These are phyloP conservation scores for Nemania sp. DNA, from an alignment of 2,329 filamentous ascomycete genomes.

Conservation along the genomic window DNA sequence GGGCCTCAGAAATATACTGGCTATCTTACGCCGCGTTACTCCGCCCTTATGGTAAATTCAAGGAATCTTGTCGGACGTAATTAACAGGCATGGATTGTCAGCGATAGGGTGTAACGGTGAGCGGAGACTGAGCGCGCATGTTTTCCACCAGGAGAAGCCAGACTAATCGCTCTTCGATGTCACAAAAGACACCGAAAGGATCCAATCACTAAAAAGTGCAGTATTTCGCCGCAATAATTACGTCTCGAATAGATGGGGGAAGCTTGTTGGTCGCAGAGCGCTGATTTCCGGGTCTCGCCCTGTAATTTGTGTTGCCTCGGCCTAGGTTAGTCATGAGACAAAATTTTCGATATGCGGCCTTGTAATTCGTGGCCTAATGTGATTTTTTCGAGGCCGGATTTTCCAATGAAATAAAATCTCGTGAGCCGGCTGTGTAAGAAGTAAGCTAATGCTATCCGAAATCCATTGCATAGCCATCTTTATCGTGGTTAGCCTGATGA, in stretches of 20 bases:
- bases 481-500: background rate
- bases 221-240: background rate
- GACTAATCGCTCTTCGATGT: background rate
- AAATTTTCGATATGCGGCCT: background rate
- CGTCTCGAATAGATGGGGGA: background rate
- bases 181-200: background rate
- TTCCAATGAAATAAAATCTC: background rate
- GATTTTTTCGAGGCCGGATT: no score
- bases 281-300: background rate
- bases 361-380: background rate
- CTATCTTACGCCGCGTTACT: conserved; percentile 6
- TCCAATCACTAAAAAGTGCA: background rate
- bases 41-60: background rate
- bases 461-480: background rate
- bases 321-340: background rate
- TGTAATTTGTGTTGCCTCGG: conserved; percentile 1
- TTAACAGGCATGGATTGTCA: background rate
- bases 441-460: background rate
- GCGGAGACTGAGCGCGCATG: conserved; percentile 3
- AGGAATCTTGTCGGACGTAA: background rate
- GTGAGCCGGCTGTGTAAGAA: background rate
- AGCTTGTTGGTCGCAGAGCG: conserved; percentile 4
- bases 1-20: conserved; percentile 1
- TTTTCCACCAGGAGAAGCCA: background rate
- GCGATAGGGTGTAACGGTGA: conserved; percentile 12